Evolutionary conservation across 306 rosid genomes (phyloP).

Genomic region (Pyrus bretschneideri): DNA sequence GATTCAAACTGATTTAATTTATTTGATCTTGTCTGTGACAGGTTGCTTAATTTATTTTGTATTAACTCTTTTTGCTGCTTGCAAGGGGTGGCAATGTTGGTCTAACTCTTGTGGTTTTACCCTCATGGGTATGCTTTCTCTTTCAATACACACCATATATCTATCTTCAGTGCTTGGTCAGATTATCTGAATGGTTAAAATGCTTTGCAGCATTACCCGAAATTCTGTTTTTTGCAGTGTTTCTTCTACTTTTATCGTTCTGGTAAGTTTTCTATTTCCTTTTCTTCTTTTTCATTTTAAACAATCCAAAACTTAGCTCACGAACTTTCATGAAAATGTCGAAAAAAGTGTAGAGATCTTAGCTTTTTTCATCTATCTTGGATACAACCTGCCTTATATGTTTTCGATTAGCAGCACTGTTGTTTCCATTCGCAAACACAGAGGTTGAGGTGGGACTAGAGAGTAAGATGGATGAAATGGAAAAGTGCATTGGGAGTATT

Average conservation of each 20-base stretch:
- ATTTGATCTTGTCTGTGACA: slow-evolving; percentile 36
- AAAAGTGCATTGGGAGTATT: not conserved
- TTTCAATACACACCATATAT: not conserved
- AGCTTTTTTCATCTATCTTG: not conserved
- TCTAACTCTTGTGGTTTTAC: slow-evolving; percentile 75
- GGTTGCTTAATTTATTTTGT: slow-evolving; percentile 67
- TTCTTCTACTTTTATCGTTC: slow-evolving; percentile 95
- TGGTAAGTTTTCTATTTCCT: slow-evolving; percentile 58
- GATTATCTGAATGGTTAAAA: slow-evolving; percentile 26
- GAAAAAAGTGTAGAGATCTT: not conserved
- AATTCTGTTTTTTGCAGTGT: slow-evolving; percentile 79
- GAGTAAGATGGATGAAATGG: not conserved
- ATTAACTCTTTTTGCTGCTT: slow-evolving; percentile 56
- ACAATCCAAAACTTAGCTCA: not conserved
- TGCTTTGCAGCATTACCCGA: slow-evolving; percentile 85
- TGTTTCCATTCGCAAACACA: not conserved
- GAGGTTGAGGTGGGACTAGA: not conserved
- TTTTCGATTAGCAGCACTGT: not conserved
- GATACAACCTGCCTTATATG: not conserved
- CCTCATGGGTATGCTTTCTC: slow-evolving; percentile 67
- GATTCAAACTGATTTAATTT: not conserved
- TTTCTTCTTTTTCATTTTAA: not conserved
- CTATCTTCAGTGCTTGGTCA: slow-evolving; percentile 9
- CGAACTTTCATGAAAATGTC: not conserved
- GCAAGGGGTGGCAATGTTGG: slow-evolving; percentile 86